Conservation (phyloP, 1,139 yeast species). For the Protomyces gravidus region DNA sequence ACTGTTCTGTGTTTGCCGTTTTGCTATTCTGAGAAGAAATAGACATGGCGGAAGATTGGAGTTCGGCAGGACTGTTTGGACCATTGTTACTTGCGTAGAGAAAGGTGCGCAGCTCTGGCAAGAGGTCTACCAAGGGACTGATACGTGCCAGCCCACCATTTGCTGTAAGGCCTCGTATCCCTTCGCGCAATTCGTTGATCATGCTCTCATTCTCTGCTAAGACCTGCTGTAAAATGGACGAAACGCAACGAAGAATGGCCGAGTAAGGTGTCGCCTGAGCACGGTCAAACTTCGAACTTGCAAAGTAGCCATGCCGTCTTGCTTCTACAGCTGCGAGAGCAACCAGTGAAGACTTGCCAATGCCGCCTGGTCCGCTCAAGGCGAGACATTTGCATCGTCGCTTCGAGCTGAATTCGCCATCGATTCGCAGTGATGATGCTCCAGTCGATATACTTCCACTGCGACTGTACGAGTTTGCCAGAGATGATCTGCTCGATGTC, state of each 20-base stretch:
- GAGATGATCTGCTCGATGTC: background rate
- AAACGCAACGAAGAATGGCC: conserved; percentile 26
- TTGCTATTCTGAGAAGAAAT: background rate
- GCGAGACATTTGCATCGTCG: conserved; percentile 22
- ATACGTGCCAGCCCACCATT: conserved; percentile 26
- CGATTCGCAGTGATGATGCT: background rate
- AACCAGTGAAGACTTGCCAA: conserved; percentile 32
- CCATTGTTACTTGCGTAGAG: conserved; percentile 20
- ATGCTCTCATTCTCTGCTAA: conserved; percentile 29
- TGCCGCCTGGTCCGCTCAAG: conserved; percentile 32
- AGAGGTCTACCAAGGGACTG: conserved; percentile 12
- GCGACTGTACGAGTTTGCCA: conserved; percentile 4
- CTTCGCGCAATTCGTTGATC: conserved; percentile 13
- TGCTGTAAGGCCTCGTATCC: conserved; percentile 9
- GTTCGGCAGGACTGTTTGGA: conserved; percentile 1
- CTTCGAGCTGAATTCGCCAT: background rate
- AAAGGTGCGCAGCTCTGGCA: conserved; percentile 30
- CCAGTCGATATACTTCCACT: background rate
- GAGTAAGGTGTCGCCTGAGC: conserved; percentile 27
- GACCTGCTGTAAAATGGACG: conserved; percentile 32
- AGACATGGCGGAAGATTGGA: background rate
- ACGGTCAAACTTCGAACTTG: conserved; percentile 1
- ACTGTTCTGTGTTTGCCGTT: background rate
- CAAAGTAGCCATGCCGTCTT: conserved; percentile 32
- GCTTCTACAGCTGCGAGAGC: conserved; percentile 23